phyloP scores from a whole-genome alignment of 2,329 filamentous ascomycete genomes.

The Fusarium dimerum region DNA sequence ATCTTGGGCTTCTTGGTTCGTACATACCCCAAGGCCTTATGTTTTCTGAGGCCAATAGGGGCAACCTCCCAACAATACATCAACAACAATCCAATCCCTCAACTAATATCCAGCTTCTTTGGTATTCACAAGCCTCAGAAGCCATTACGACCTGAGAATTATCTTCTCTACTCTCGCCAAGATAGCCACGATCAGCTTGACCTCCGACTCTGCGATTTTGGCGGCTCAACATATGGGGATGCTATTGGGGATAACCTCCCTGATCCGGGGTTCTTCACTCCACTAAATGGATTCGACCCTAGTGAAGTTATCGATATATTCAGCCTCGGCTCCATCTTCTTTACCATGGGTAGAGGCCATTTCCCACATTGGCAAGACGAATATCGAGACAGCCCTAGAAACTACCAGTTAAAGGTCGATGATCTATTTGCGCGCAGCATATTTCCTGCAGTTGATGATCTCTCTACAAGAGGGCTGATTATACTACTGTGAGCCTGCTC shows the following conservation, averaged over 20 bases:
- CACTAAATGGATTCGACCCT: not conserved
- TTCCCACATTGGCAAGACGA: not conserved
- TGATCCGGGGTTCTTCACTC: not conserved
- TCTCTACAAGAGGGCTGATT: not conserved
- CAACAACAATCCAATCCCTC: not conserved
- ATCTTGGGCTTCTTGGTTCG: not conserved
- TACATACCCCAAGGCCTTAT: not conserved
- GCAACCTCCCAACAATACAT: conserved; percentile 1
- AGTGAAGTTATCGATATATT: conserved; percentile 1
- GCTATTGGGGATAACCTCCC: not conserved
- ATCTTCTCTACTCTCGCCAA: not conserved
- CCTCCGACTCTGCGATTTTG: conserved; percentile 2
- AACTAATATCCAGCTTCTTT: not conserved
- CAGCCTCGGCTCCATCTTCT: conserved; percentile 1
- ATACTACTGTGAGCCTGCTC: not conserved
- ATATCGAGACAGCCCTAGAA: not conserved
- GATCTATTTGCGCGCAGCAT: not conserved
- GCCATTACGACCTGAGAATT: conserved; percentile 1
- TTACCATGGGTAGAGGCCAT: not conserved
- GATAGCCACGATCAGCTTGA: not conserved
- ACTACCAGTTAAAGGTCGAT: not conserved
- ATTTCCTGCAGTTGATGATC: not conserved
- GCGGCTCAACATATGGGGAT: not conserved
- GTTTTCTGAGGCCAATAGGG: not conserved
- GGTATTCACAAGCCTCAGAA: not conserved